phyloP scores from a whole-genome alignment of 495 filamentous ascomycete genomes.

The Xylaria palmicola region DNA sequence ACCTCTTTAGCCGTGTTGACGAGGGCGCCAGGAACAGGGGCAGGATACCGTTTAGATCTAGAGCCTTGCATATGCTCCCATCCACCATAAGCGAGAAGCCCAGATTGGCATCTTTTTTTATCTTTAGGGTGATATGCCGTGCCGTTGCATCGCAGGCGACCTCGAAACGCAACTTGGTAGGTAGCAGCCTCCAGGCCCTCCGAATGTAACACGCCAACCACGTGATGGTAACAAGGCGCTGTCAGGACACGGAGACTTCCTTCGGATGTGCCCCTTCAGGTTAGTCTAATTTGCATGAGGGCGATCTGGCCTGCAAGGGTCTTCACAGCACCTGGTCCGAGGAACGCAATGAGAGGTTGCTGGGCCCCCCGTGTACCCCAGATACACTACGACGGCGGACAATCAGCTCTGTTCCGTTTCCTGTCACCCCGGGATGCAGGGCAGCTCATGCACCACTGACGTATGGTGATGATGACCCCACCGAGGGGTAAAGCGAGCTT shows the following conservation, averaged over 20 bases:
- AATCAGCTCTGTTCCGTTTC: constrained; percentile 1
- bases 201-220: constrained; percentile 1
- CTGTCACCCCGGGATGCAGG: neutral
- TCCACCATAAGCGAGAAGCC: constrained; percentile 4
- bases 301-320: constrained; percentile 1
- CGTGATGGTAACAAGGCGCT: constrained; percentile 2
- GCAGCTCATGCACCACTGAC: constrained; percentile 12
- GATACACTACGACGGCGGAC: constrained; percentile 13
- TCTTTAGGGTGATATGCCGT: constrained; percentile 8
- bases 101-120: constrained; percentile 11
- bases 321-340: constrained; percentile 7
- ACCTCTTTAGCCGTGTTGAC: constrained; percentile 33
- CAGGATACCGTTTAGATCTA: constrained; percentile 15
- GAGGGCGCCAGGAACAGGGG: constrained; percentile 20
- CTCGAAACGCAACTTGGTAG: neutral
- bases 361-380: neutral
- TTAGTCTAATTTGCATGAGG: neutral
- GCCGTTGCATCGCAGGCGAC: constrained; percentile 3
- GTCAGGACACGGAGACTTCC: neutral
- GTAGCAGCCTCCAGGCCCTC: neutral
- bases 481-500: constrained; percentile 21
- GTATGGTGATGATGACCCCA: constrained; percentile 20
- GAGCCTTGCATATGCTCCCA: constrained; percentile 8
- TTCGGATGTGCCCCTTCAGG: constrained; percentile 7
- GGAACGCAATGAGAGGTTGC: neutral